These are phyloP conservation scores for Sphaceloma murrayae DNA, from an alignment of 2,329 filamentous ascomycete genomes.

Conservation along the genomic window DNA sequence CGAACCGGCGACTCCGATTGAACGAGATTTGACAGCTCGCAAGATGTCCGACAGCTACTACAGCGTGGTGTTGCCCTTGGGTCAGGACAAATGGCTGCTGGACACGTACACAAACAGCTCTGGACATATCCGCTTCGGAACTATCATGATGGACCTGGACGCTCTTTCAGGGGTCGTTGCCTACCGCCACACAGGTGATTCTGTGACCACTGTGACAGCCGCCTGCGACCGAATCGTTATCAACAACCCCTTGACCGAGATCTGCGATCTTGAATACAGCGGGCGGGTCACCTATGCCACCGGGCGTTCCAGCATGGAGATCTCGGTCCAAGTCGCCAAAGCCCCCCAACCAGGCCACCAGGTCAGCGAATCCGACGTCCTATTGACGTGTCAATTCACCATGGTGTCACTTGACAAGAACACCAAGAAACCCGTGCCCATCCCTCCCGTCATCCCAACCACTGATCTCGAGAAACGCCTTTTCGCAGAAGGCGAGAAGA, in stretches of 20 bases:
- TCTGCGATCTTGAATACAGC: slow-evolving; percentile 67
- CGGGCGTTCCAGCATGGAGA: slow-evolving; percentile 62
- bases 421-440: slow-evolving; percentile 56
- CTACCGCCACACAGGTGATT: slow-evolving; percentile 60
- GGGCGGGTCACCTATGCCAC: slow-evolving; percentile 62
- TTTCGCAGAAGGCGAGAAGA: slow-evolving; percentile 54
- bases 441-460: slow-evolving; percentile 52
- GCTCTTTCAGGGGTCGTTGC: slow-evolving; percentile 67
- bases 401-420: slow-evolving; percentile 65
- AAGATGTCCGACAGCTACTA: slow-evolving; percentile 64
- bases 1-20: slow-evolving; percentile 30
- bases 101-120: slow-evolving; percentile 70
- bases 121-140: slow-evolving; percentile 63
- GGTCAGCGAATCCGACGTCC: slow-evolving; percentile 49
- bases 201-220: slow-evolving; percentile 54
- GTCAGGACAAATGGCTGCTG: slow-evolving; percentile 64
- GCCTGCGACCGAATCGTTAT: slow-evolving; percentile 57
- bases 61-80: slow-evolving; percentile 57
- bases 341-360: slow-evolving; percentile 50
- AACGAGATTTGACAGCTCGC: slow-evolving; percentile 53
- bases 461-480: slow-evolving; percentile 56
- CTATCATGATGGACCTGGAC: slow-evolving; percentile 71
- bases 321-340: slow-evolving; percentile 64
- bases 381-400: slow-evolving; percentile 65
- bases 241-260: slow-evolving; percentile 62